phyloP scores from a whole-genome alignment of 768 basidiomycete species.

The Leucogyrophana mollusca region DNA sequence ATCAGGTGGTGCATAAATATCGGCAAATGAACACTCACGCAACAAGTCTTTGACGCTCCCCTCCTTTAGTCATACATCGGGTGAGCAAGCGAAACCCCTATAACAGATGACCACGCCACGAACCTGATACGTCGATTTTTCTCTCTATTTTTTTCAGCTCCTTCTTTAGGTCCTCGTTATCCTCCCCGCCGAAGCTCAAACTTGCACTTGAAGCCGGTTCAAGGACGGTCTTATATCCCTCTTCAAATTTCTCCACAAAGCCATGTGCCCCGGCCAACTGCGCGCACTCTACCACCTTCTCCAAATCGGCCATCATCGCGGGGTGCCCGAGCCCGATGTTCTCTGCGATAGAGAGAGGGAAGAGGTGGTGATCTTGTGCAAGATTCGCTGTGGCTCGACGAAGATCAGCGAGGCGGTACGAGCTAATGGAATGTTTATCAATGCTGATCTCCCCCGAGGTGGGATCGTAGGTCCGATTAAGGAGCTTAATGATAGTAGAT shows the following conservation, averaged over 20 bases:
- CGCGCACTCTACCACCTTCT: conserved; percentile 12
- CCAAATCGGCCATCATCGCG: conserved; percentile 7
- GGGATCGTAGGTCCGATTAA: conserved; percentile 20
- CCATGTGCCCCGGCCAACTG: conserved; percentile 34
- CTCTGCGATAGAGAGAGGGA: conserved; percentile 31
- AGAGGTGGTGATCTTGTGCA: conserved; percentile 32
- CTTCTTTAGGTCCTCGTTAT: not conserved
- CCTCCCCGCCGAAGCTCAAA: conserved; percentile 14
- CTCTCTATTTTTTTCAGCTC: conserved; percentile 11
- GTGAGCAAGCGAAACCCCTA: not conserved
- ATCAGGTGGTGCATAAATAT: not conserved
- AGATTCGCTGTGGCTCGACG: conserved; percentile 37
- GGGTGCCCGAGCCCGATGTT: conserved; percentile 33
- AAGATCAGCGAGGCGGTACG: conserved; percentile 26
- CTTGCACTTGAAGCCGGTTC: conserved; percentile 22
- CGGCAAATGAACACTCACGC: not conserved
- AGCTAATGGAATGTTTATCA: conserved; percentile 28
- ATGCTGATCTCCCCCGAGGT: conserved; percentile 26
- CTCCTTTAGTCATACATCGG: not conserved
- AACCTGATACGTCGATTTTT: conserved; percentile 10
- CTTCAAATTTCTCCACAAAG: conserved; percentile 30
- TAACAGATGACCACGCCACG: not conserved
- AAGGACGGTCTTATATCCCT: conserved; percentile 35
- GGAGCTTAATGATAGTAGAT: conserved; percentile 36
- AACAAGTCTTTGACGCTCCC: conserved; percentile 19